A percentile compares a stretch with the other conserved stretches of the same genome.
These are phyloP conservation scores for Jamesozyma lodderae DNA, from an alignment of 805 yeast species.

Conservation along the genomic window DNA sequence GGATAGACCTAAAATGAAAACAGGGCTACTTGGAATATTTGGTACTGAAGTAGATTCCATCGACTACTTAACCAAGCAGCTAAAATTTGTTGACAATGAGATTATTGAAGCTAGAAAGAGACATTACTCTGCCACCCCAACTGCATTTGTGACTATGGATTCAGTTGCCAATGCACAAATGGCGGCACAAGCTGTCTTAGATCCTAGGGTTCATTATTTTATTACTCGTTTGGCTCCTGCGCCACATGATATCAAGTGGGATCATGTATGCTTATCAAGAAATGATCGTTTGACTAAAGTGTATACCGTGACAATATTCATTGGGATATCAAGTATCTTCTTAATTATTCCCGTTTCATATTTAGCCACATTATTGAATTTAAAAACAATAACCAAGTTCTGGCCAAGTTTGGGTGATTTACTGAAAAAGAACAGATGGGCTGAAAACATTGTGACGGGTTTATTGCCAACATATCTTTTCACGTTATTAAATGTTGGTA, in stretches of 20 bases:
- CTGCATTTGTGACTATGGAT: conserved; percentile 92
- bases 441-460: conserved; percentile 74
- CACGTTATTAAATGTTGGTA: conserved; percentile 69
- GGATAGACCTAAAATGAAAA: conserved; percentile 53
- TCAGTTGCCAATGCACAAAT: conserved; percentile 92
- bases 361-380: conserved; percentile 71
- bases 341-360: conserved; percentile 79
- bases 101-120: conserved; percentile 55
- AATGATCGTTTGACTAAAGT: conserved; percentile 55
- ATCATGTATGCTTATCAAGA: conserved; percentile 72
- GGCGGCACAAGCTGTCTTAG: conserved; percentile 91
- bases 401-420: conserved; percentile 77
- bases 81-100: conserved; percentile 61
- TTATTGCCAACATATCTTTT: conserved; percentile 85
- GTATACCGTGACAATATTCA: conserved; percentile 32
- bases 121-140: conserved; percentile 74
- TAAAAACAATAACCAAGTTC: conserved; percentile 65
- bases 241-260: conserved; percentile 93
- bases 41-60: conserved; percentile 78
- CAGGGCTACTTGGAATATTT: conserved; percentile 51
- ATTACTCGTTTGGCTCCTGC: conserved; percentile 88
- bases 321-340: conserved; percentile 49
- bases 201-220: conserved; percentile 76
- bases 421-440: conserved; percentile 57
- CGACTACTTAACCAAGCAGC: conserved; percentile 58